These are phyloP conservation scores for Eucalyptus marginata DNA, from an alignment of 345 rosid genomes.

Conservation along the genomic window DNA sequence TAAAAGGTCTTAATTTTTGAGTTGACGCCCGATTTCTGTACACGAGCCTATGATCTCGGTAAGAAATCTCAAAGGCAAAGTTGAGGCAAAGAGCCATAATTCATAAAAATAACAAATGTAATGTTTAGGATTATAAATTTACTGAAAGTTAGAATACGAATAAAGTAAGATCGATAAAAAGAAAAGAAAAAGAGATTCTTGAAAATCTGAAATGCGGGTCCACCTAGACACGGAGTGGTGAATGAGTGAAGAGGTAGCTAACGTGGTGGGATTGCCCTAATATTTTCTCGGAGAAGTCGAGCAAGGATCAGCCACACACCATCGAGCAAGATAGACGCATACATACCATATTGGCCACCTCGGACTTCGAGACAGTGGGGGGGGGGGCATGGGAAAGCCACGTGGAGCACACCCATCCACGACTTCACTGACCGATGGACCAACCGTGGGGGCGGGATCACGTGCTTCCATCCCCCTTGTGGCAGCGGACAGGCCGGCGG, in stretches of 20 bases:
- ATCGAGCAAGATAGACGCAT: not conserved
- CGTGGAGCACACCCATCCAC: not conserved
- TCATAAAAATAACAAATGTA: not conserved
- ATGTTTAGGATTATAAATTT: too few species aligned
- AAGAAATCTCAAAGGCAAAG: not conserved
- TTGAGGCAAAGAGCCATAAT: not conserved
- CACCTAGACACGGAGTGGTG: not conserved
- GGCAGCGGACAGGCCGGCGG: not conserved
- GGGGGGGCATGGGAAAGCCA: not conserved
- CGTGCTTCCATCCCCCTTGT: not conserved
- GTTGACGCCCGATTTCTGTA: accelerated
- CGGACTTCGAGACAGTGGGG: not conserved
- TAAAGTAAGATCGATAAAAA: too few species aligned
- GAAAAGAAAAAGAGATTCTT: not conserved
- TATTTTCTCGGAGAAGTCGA: not conserved
- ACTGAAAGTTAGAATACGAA: too few species aligned
- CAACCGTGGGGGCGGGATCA: not conserved
- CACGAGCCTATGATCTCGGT: accelerated
- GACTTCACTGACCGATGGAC: not conserved
- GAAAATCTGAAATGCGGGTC: not conserved
- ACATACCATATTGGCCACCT: not conserved
- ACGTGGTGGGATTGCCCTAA: not conserved
- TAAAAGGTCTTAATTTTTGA: not conserved
- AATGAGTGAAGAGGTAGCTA: not conserved
- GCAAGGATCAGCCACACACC: not conserved